These are phyloP conservation scores for Backusella luteola DNA, from an alignment of 192 early-diverging fungal species.

Conservation along the genomic window DNA sequence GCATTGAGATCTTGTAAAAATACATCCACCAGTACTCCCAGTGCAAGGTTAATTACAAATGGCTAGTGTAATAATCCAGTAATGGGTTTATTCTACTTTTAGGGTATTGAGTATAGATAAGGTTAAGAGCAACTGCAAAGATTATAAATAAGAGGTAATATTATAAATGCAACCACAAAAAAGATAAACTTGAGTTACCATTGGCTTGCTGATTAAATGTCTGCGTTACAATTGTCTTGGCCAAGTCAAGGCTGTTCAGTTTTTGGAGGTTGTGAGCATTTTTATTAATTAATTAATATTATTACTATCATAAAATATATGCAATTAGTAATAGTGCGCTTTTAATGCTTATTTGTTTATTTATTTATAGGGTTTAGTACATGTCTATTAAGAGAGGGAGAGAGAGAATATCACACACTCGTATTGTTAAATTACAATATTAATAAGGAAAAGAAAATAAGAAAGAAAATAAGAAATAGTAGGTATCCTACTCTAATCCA, in stretches of 20 bases:
- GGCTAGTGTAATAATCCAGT: neutral
- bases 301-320: neutral
- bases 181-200: no score
- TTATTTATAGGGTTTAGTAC: conserved; percentile 1
- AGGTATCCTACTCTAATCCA: neutral
- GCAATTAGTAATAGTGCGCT: neutral
- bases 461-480: neutral
- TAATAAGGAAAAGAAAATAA: neutral
- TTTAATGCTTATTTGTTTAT: neutral
- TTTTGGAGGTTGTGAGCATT: neutral
- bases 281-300: neutral
- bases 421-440: conserved; percentile 7
- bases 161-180: neutral
- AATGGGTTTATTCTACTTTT: neutral
- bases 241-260: neutral
- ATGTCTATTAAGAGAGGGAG: neutral
- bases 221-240: neutral
- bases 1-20: neutral
- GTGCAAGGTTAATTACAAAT: neutral
- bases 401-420: neutral
- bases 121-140: neutral
- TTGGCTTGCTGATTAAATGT: neutral
- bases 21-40: neutral
- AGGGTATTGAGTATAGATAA: neutral
- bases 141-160: no score